These are phyloP conservation scores for Hypoxylon lienhwacheense DNA, from an alignment of 495 filamentous ascomycete genomes.

Conservation along the genomic window DNA sequence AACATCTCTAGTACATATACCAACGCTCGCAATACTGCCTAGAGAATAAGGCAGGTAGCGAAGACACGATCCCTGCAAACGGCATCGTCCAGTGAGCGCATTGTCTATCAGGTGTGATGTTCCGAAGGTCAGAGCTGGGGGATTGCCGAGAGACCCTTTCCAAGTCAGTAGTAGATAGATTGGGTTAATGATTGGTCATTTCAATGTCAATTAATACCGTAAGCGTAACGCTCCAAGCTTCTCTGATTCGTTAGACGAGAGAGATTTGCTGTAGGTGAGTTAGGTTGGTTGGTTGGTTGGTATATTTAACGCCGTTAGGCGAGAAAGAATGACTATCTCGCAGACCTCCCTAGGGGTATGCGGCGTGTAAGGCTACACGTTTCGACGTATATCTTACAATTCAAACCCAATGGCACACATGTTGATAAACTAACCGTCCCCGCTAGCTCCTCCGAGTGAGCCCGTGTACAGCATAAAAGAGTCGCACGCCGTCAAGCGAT, in stretches of 20 bases:
- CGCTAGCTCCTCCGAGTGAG: not conserved
- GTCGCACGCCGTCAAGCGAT: no score
- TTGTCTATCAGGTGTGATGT: not conserved
- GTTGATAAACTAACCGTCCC: not conserved
- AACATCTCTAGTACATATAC: no score
- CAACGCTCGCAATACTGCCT: no score
- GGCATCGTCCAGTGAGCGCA: not conserved
- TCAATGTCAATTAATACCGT: constrained; percentile 12
- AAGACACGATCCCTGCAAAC: not conserved
- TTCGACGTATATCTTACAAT: not conserved
- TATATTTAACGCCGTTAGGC: no score
- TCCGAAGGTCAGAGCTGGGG: not conserved
- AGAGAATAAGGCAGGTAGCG: constrained; percentile 1
- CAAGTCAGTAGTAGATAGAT: not conserved
- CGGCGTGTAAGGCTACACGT: not conserved
- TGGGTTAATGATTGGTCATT: constrained; percentile 10
- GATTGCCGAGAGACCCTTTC: not conserved
- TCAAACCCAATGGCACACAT: not conserved
- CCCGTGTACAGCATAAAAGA: not conserved
- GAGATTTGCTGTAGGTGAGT: no score
- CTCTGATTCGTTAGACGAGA: constrained; percentile 6
- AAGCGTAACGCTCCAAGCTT: constrained; percentile 3
- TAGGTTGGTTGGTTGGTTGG: no score
- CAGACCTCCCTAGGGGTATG: no score
- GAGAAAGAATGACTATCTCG: no score